Conservation (phyloP, 1,284 basidiomycete genomes). For the Cryptococcus sp. region DNA sequence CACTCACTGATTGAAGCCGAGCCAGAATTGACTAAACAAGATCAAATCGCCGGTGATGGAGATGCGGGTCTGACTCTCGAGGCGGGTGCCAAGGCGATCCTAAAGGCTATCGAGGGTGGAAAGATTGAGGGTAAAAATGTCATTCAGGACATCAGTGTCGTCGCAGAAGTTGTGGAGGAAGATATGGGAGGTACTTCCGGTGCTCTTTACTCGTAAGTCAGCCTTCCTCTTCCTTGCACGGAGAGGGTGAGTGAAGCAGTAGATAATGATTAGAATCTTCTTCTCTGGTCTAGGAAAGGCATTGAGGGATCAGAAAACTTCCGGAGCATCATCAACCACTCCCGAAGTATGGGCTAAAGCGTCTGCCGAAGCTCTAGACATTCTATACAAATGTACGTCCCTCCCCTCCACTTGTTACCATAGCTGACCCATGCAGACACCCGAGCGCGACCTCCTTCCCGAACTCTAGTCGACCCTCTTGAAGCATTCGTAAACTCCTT, state of each 20-base stretch:
- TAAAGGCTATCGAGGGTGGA: conserved; percentile 42
- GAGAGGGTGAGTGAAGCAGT: not conserved
- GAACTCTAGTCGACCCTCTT: conserved; percentile 87
- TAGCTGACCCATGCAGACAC: conserved; percentile 55
- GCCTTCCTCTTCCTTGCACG: not conserved
- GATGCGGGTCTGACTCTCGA: conserved; percentile 80
- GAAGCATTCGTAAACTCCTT: conserved; percentile 68
- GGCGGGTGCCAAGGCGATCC: conserved; percentile 57
- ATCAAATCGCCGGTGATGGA: conserved; percentile 59
- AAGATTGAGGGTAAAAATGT: conserved; percentile 61
- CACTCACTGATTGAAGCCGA: conserved; percentile 69
- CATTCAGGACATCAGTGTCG: conserved; percentile 60
- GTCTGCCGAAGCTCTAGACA: conserved; percentile 60
- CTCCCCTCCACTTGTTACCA: not conserved
- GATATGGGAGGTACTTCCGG: conserved; percentile 91
- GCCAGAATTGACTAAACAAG: conserved; percentile 82
- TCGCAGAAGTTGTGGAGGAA: conserved; percentile 65
- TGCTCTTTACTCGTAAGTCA: conserved; percentile 75
- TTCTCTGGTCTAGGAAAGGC: conserved; percentile 63
- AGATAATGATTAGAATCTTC: conserved; percentile 62
- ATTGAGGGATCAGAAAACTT: conserved; percentile 19
- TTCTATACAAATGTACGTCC: conserved; percentile 64
- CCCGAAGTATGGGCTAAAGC: conserved; percentile 62
- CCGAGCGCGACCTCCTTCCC: conserved; percentile 77
- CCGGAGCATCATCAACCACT: conserved; percentile 39